phyloP scores from a whole-genome alignment of 495 filamentous ascomycete species.

The Podospora fimiseda region DNA sequence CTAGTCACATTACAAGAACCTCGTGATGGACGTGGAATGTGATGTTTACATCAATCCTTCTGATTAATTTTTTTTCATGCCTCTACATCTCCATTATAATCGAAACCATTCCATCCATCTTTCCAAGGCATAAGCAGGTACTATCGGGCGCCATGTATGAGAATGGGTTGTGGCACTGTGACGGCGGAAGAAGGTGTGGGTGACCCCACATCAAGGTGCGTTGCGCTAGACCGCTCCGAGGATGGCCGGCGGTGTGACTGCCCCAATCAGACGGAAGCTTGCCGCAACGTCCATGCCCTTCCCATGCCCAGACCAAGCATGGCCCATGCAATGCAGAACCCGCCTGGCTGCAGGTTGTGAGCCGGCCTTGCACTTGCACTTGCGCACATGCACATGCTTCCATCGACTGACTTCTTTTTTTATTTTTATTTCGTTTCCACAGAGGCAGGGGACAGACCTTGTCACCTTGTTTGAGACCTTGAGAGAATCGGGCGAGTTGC shows the following conservation, averaged over 20 bases:
- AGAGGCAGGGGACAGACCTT: neutral
- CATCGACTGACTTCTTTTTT: too few species aligned
- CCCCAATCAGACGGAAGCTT: constrained; percentile 25
- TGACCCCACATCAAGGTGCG: constrained; percentile 13
- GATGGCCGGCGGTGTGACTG: constrained; percentile 16
- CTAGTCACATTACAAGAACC: too few species aligned
- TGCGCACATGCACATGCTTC: too few species aligned
- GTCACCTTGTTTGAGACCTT: neutral
- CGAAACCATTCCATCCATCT: neutral
- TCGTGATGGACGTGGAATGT: too few species aligned
- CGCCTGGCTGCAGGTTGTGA: constrained; percentile 6
- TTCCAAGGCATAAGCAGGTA: too few species aligned
- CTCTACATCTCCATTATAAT: too few species aligned
- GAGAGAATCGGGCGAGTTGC: constrained; percentile 20
- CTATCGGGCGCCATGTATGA: constrained; percentile 17
- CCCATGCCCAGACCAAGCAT: constrained; percentile 12
- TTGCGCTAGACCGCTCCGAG: constrained; percentile 13
- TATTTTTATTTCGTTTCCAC: neutral
- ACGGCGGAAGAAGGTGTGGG: constrained; percentile 8
- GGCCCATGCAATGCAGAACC: constrained; percentile 7
- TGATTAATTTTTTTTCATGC: too few species aligned
- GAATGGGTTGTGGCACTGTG: constrained; percentile 18
- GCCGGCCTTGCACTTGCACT: neutral
- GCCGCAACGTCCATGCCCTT: constrained; percentile 14
- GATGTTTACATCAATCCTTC: too few species aligned